These are phyloP conservation scores for Sporothrix phasma DNA, from an alignment of 2,329 filamentous ascomycete genomes.

Conservation along the genomic window DNA sequence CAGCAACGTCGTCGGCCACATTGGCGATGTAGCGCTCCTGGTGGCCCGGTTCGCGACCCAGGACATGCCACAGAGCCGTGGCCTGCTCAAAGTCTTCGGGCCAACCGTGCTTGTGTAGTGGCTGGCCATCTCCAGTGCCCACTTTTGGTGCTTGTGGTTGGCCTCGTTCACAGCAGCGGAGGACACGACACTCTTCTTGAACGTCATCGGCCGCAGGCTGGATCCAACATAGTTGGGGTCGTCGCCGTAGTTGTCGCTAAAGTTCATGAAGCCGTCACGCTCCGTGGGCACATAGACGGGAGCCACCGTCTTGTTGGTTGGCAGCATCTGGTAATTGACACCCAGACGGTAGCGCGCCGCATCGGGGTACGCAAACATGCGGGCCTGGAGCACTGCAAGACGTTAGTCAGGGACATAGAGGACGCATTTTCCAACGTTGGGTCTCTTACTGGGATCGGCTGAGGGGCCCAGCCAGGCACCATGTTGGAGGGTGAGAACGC, in stretches of 20 bases:
- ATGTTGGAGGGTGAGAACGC: conserved; percentile 56
- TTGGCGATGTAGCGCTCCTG: conserved; percentile 53
- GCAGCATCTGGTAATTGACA: conserved; percentile 54
- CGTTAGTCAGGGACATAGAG: background rate
- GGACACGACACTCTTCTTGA: conserved; percentile 21
- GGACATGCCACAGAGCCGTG: conserved; percentile 39
- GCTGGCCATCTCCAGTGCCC: conserved; percentile 35
- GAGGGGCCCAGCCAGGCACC: conserved; percentile 53
- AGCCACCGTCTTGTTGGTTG: conserved; percentile 46
- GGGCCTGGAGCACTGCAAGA: conserved; percentile 41
- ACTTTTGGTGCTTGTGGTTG: conserved; percentile 33
- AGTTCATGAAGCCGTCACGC: conserved; percentile 62
- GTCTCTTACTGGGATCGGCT: conserved; percentile 42
- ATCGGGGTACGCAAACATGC: conserved; percentile 52
- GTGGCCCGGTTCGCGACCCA: conserved; percentile 41
- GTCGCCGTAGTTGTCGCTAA: conserved; percentile 53
- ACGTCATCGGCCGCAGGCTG: conserved; percentile 34
- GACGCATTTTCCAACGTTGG: too few relatives aligned
- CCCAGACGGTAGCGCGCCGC: conserved; percentile 54
- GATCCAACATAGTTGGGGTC: conserved; percentile 49
- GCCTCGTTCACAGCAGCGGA: conserved; percentile 31
- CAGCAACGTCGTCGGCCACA: conserved; percentile 45
- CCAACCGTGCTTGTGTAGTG: conserved; percentile 34
- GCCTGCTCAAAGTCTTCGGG: conserved; percentile 44
- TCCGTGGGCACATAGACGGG: conserved; percentile 58